These are phyloP conservation scores for Wallacemonas collosoma DNA, from an alignment of 208 protist genomes.

Conservation along the genomic window DNA sequence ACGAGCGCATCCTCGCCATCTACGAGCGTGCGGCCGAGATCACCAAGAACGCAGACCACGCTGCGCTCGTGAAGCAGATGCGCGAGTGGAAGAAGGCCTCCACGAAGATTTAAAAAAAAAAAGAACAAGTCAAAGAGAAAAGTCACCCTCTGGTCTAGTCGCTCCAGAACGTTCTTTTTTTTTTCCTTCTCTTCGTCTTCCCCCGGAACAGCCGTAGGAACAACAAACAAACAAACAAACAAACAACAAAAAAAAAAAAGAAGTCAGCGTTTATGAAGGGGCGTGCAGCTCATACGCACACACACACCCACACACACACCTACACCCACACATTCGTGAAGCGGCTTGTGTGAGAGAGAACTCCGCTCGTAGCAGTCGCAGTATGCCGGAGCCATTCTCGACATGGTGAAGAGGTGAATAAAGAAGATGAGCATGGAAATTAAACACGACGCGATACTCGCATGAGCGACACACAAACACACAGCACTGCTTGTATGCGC, in stretches of 20 bases:
- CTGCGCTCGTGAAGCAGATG: constrained; percentile 76
- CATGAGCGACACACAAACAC: no score
- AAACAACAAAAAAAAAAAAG: constrained; percentile 16
- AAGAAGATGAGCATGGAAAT: no score
- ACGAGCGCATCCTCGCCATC: constrained; percentile 83
- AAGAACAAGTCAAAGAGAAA: background rate
- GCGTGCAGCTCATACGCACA: background rate
- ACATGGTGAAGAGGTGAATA: no score
- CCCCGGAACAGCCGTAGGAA: background rate
- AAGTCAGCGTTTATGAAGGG: background rate
- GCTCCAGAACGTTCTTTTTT: background rate
- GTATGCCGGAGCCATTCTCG: no score
- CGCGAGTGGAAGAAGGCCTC: constrained; percentile 68
- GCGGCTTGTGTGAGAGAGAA: no score
- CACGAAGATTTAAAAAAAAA: constrained; percentile 50
- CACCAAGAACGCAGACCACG: constrained; percentile 76
- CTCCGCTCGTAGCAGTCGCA: no score
- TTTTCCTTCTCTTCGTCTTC: constrained; percentile 16
- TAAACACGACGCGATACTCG: no score
- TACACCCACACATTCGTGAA: no score
- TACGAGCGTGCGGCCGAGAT: constrained; percentile 82
- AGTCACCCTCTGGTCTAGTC: no score
- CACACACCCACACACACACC: background rate
- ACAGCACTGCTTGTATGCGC: no score
- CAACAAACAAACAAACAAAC: background rate